Evolutionary conservation across 495 filamentous ascomycete genomes (phyloP), one percentile per base, ranked within the genome.

Genomic region (Tetracladium setigerum): DNA sequence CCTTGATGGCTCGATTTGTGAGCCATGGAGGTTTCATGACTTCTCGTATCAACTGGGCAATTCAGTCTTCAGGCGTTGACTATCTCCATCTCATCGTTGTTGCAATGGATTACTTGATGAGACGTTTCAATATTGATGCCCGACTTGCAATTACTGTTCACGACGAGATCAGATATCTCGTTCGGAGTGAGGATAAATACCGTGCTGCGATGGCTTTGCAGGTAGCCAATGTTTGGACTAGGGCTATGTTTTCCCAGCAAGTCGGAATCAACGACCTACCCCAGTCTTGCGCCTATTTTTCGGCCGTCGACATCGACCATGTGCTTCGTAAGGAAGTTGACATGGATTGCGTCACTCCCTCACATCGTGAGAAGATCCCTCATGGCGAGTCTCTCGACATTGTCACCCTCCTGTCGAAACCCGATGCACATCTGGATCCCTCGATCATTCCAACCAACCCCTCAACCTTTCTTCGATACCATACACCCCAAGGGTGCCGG

Each of bases 1-100:
- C 92, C 0, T 70, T 99, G 13, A 89, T 90, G 82, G 72, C 81
- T 36, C 81, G 87, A 30, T 94, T 83, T 59, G 80, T 97, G 55
- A 89, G 79, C 63, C 89, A 84, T 57, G 90, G 90, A 24, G 87
- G 83, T 38, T 99, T 91, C 67, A 85, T 99, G 70, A 94, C 94
- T 2, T 92, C 86, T 30, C 81, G 92, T 14, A 95, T 99, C 68
- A 99, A 99, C 61, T 99, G 92, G 92, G 92, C 92, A 15, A 96
- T 99, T 52, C 92, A 99, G 56, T 95, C 89, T 2, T 92, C 86
- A 7, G 92, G 92, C 27, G 92, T 97, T 11, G 92, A 99, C 66
- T 99, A 99, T 65, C 78, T 99, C 10, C 92, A 99, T 56, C 83
- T 99, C 9, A 69, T 99, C 17, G 87, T 99, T 47, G 78, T 96